Percentiles rank a stretch among this genome's conserved stretches.
Evolutionary conservation across 108 stramenopile species (phyloP).

Genomic region (Pseudonitzschia delicatissima): DNA sequence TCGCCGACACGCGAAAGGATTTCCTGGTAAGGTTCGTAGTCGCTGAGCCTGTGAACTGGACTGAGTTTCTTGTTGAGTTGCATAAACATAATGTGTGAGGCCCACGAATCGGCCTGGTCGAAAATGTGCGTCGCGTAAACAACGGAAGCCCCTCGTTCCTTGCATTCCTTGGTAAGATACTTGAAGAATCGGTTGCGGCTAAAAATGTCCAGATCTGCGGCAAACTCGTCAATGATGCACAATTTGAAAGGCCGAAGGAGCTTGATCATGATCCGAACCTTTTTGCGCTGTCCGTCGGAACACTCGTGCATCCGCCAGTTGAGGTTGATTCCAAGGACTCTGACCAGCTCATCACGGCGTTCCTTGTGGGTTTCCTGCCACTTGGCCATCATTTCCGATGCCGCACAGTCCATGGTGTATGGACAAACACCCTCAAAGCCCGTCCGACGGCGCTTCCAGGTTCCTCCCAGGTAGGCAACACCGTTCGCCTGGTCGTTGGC

Average conservation of each 20-base stretch:
- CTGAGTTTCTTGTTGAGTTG: slow-evolving; percentile 32
- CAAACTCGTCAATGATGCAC: slow-evolving; percentile 38
- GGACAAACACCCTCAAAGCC: slow-evolving; percentile 46
- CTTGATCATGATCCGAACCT: slow-evolving; percentile 49
- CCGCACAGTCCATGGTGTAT: slow-evolving; percentile 48
- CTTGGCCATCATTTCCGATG: slow-evolving; percentile 68
- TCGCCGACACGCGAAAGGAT: slow-evolving; percentile 28
- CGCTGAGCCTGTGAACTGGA: slow-evolving; percentile 24
- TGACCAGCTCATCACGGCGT: slow-evolving; percentile 66
- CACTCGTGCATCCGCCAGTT: slow-evolving; percentile 84
- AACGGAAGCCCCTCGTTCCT: slow-evolving; percentile 59
- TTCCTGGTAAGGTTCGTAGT: slow-evolving; percentile 36
- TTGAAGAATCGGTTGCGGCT: slow-evolving; percentile 35
- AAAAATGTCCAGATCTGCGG: slow-evolving; percentile 43
- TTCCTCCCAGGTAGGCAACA: slow-evolving; percentile 40
- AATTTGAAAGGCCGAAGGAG: slow-evolving; percentile 34
- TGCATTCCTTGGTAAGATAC: slow-evolving; percentile 67
- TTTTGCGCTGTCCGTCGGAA: slow-evolving; percentile 47
- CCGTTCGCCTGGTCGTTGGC: slow-evolving; percentile 42
- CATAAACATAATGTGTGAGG: slow-evolving; percentile 45
- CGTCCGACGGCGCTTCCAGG: slow-evolving; percentile 43
- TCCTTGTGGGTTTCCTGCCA: slow-evolving; percentile 66
- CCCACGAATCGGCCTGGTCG: slow-evolving; percentile 82
- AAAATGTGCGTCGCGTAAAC: slow-evolving; percentile 88
- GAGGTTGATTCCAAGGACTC: slow-evolving; percentile 69